Evolutionary conservation across 352 stramenopile species (phyloP), one percentile per base, ranked within the genome.

Genomic region (Globisporangium nodosum): DNA sequence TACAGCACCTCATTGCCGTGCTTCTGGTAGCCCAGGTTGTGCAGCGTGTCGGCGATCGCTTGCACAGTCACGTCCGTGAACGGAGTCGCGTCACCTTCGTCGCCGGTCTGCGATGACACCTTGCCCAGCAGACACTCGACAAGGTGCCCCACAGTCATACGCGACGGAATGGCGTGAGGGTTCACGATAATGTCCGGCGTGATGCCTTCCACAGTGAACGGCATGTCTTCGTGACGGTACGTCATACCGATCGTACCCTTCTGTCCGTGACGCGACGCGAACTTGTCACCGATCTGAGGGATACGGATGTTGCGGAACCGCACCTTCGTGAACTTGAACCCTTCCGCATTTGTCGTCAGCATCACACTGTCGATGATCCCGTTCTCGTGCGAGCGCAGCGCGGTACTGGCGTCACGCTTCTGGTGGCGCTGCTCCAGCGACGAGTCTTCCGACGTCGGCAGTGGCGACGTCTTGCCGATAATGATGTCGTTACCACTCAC

Each of bases 161-260:
- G 97, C 52, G 92, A 98, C 53, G 98, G 98, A 91, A 99, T 99
- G 63, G 97, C 97, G 82, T 99, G 98, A 15, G 98, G 97, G 78
- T 99, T 99, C 37, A 99, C 96, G 70, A 99, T 98, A 61, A 99
- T 98, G 76, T 99, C 98, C 3, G 98, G 98, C 2, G 96, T 97
- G 66, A 99, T 98, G 33, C 98, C 85, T 66, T 99, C 94, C n/a
- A 94, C 85, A 20, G 96, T 99, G 73, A 99, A 99, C 37, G 98
- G 98, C 97, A 99, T 99, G 70, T 99, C 98, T 71, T 99, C 96
- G 70, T 99, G 96, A 31, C 92, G 89, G 70, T 99, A 99, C 27
- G 96, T 99, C 96, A 99, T 99, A 64, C 97, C 97, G 71, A 99
- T 98, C 39, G 96, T 99, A 64, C 85, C 85, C 68, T 95, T 95